These are phyloP conservation scores for Acephala macrosclerotiorum DNA, from an alignment of 2,329 filamentous ascomycete species.

Conservation along the genomic window DNA sequence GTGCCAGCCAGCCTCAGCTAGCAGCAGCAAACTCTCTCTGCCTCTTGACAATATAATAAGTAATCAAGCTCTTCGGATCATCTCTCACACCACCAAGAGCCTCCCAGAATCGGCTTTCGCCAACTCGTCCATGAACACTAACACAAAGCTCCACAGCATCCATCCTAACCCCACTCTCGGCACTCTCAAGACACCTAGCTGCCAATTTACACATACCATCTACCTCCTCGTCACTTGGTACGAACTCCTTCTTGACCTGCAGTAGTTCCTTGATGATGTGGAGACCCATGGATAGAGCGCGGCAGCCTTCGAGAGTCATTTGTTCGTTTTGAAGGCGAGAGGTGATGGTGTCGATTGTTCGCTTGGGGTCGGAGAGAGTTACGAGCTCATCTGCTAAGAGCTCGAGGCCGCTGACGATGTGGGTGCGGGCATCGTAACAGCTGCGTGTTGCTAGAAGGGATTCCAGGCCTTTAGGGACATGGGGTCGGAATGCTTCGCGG, in stretches of 20 bases:
- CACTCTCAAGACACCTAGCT: conserved; percentile 64
- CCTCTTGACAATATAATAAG: conserved; percentile 80
- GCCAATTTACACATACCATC: conserved; percentile 58
- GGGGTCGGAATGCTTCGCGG: conserved; percentile 69
- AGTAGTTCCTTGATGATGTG: conserved; percentile 68
- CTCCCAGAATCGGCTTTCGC: conserved; percentile 71
- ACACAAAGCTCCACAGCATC: conserved; percentile 84
- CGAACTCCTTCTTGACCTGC: conserved; percentile 50
- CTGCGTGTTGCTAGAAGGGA: conserved; percentile 71
- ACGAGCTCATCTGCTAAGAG: conserved; percentile 77
- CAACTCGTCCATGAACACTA: conserved; percentile 69
- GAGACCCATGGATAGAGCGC: conserved; percentile 67
- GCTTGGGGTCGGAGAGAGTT: conserved; percentile 66
- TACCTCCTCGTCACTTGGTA: conserved; percentile 59
- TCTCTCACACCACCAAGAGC: conserved; percentile 70
- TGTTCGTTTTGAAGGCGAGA: conserved; percentile 55
- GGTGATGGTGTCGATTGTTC: conserved; percentile 64
- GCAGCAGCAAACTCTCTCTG: conserved; percentile 58
- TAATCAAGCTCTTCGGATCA: conserved; percentile 78
- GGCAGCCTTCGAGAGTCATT: conserved; percentile 53
- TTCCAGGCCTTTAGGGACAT: conserved; percentile 72
- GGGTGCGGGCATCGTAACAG: conserved; percentile 71
- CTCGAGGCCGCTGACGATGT: conserved; percentile 78
- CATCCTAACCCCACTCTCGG: conserved; percentile 70
- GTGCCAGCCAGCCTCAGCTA: conserved; percentile 14